Conservation (phyloP, 495 filamentous ascomycete species). For the Margaritispora aquatica region DNA sequence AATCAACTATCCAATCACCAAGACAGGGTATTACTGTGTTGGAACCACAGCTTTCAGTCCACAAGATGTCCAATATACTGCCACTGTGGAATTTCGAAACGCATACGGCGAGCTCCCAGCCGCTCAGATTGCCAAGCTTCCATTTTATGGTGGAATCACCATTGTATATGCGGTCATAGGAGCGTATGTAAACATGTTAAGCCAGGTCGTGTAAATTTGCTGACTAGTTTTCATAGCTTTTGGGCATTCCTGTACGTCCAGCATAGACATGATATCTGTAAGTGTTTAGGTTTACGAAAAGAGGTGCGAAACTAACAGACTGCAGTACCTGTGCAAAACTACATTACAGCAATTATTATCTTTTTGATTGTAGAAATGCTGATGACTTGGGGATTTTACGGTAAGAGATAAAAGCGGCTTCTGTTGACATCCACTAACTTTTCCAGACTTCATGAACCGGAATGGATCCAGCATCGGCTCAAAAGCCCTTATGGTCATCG, state of each 20-base stretch:
- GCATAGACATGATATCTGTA: conserved; percentile 85
- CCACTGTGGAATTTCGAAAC: conserved; percentile 86
- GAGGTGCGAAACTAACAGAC: background rate
- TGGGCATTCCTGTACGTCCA: conserved; percentile 97
- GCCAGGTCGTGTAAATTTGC: conserved; percentile 2
- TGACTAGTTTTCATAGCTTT: conserved; percentile 34
- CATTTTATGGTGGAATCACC: conserved; percentile 93
- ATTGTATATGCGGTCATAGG: conserved; percentile 89
- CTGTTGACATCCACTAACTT: conserved; percentile 13
- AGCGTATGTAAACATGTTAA: conserved; percentile 40
- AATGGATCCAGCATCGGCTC: conserved; percentile 79
- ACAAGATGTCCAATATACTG: conserved; percentile 58
- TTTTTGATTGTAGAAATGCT: conserved; percentile 94
- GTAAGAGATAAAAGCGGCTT: conserved; percentile 24
- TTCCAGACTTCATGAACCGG: conserved; percentile 77
- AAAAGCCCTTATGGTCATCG: conserved; percentile 81
- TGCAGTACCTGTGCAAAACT: conserved; percentile 89
- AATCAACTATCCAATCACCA: conserved; percentile 74
- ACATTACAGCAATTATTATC: conserved; percentile 94
- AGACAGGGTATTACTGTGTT: conserved; percentile 96
- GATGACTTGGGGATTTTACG: conserved; percentile 97
- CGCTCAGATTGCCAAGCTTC: conserved; percentile 91
- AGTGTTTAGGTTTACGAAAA: conserved; percentile 22
- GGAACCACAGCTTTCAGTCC: conserved; percentile 61
- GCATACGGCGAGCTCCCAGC: conserved; percentile 94